A percentile compares a stretch with the other conserved stretches of the same genome.
These are phyloP conservation scores for Yamadazyma oceani DNA, from an alignment of 1,139 yeast species.

Conservation along the genomic window DNA sequence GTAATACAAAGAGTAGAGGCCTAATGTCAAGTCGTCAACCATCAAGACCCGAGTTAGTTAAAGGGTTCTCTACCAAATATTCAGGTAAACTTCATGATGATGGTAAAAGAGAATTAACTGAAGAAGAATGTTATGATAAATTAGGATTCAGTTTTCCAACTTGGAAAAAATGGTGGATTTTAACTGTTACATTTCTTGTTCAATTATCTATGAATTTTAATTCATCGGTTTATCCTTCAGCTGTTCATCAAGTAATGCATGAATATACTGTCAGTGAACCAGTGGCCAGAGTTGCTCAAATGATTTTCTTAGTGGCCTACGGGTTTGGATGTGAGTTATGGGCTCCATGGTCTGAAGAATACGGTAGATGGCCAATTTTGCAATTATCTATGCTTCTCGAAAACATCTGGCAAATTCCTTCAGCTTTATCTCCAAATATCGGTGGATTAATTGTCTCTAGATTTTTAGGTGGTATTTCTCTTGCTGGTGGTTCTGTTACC, in stretches of 20 bases:
- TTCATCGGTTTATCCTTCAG: slow-evolving; percentile 33
- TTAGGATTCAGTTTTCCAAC: slow-evolving; percentile 30
- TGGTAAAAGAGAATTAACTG: slow-evolving; percentile 27
- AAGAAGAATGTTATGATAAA: slow-evolving; percentile 32
- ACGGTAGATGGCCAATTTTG: slow-evolving; percentile 37
- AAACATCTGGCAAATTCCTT: slow-evolving; percentile 36
- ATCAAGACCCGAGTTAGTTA: slow-evolving; percentile 7
- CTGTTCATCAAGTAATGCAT: slow-evolving; percentile 25
- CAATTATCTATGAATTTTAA: slow-evolving; percentile 42
- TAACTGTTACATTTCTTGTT: slow-evolving; percentile 32
- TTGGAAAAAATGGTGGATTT: slow-evolving; percentile 32
- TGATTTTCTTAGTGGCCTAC: slow-evolving; percentile 35
- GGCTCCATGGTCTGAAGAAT: slow-evolving; percentile 44
- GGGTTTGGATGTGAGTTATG: slow-evolving; percentile 42
- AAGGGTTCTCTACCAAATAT: slow-evolving; percentile 10
- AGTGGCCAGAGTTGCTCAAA: slow-evolving; percentile 32
- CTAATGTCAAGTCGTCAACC: slow-evolving; percentile 1
- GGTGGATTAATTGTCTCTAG: slow-evolving; percentile 30
- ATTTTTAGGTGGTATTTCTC: slow-evolving; percentile 28
- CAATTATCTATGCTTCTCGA: slow-evolving; percentile 33
- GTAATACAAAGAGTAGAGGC: background rate
- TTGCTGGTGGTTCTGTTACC: slow-evolving; percentile 42
- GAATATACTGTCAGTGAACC: slow-evolving; percentile 28
- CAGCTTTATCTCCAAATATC: slow-evolving; percentile 34
- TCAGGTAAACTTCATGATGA: slow-evolving; percentile 18